Percentiles rank a stretch among this genome's conserved stretches.
Evolutionary conservation across 345 rosid genomes (phyloP).

Genomic region (Eucalyptus cladocalyx): DNA sequence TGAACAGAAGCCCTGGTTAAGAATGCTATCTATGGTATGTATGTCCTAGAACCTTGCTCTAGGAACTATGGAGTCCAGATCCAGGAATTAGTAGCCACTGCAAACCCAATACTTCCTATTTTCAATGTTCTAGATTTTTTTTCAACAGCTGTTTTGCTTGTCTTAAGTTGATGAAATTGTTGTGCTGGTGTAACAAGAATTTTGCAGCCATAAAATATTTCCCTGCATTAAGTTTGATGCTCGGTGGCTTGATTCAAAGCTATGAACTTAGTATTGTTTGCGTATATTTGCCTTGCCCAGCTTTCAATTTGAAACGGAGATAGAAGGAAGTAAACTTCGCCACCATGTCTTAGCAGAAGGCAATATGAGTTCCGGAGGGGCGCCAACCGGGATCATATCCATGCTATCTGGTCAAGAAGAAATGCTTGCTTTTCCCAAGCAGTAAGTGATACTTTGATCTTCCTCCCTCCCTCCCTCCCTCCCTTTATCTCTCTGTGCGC

Average conservation of each 20-base stretch:
- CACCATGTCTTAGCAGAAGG: constrained; percentile 69
- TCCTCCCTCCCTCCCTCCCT: not conserved
- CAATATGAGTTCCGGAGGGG: constrained; percentile 51
- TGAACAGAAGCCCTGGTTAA: not conserved
- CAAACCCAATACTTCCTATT: not conserved
- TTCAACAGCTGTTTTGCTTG: not conserved
- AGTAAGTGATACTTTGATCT: constrained; percentile 25
- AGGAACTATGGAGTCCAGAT: not conserved
- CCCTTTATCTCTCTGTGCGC: not conserved
- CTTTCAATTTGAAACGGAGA: constrained; percentile 88
- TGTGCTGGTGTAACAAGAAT: not conserved
- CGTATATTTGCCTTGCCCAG: constrained; percentile 10
- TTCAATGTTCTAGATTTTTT: not conserved
- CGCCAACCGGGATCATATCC: constrained; percentile 50
- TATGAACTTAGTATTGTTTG: not conserved
- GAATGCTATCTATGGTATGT: constrained; percentile 34
- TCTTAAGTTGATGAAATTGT: not conserved
- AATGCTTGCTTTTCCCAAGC: constrained; percentile 86
- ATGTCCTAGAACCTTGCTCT: not conserved
- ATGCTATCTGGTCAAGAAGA: constrained; percentile 88
- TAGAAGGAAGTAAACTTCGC: constrained; percentile 66
- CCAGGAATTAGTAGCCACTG: not conserved
- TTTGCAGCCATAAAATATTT: not conserved
- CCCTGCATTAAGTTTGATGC: not conserved
- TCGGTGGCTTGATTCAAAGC: not conserved